These are phyloP conservation scores for Phytopythium sindhum DNA, from an alignment of 352 stramenopile species.

Conservation along the genomic window DNA sequence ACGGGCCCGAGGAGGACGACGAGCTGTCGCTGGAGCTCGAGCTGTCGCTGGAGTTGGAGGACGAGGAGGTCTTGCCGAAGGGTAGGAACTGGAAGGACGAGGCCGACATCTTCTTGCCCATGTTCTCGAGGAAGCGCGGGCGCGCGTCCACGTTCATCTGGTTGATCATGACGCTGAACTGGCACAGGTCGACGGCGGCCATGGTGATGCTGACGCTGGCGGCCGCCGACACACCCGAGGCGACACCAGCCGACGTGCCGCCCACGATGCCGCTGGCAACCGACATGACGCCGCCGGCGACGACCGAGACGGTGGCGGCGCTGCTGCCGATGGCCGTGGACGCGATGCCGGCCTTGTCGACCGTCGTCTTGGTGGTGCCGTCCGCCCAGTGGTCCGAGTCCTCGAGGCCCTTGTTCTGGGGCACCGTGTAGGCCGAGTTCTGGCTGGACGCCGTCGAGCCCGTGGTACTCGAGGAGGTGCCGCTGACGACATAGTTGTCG, in stretches of 20 bases:
- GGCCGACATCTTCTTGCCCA: slow-evolving; percentile 68
- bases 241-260: slow-evolving; percentile 51
- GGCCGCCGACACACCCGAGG: slow-evolving; percentile 47
- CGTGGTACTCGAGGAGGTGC: slow-evolving; percentile 14
- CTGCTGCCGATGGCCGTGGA: slow-evolving; percentile 48
- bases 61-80: slow-evolving; percentile 43
- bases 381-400: slow-evolving; percentile 69
- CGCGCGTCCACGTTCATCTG: slow-evolving; percentile 81
- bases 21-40: slow-evolving; percentile 3
- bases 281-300: slow-evolving; percentile 56
- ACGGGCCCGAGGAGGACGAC: slow-evolving; percentile 4
- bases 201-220: slow-evolving; percentile 68
- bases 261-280: slow-evolving; percentile 57
- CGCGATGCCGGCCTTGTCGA: slow-evolving; percentile 72
- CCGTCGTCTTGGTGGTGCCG: slow-evolving; percentile 40
- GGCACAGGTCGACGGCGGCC: slow-evolving; percentile 69
- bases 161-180: slow-evolving; percentile 84
- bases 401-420: slow-evolving; percentile 54
- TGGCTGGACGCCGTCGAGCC: slow-evolving; percentile 13
- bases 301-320: slow-evolving; percentile 59
- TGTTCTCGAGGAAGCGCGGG: slow-evolving; percentile 69
- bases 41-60: slow-evolving; percentile 4
- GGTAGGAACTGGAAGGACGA: slow-evolving; percentile 63
- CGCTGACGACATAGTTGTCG: slow-evolving; percentile 30
- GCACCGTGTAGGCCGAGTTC: slow-evolving; percentile 27